Base-by-base conservation (phyloP, 2,329 filamentous ascomycete species). In the Rhynchosporium secalis region DNA sequence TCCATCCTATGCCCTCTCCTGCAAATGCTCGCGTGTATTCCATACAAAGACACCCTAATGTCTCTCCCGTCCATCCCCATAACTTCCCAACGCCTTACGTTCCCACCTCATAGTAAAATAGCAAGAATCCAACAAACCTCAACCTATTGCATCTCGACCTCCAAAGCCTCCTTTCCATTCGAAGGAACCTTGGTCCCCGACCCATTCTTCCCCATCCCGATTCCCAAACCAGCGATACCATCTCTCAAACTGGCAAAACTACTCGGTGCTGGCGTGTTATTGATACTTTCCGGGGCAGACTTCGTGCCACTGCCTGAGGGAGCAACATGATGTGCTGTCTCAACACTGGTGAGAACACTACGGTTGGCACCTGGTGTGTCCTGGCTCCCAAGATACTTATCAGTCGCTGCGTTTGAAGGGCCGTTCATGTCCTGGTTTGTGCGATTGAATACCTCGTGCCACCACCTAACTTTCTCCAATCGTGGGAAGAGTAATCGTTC, bases 351-450 rank as follows among this genome's bases (percentile, higher is more conserved):
- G 2, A 73, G 63, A 46, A 72, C 68, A 7, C 65, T 56, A 7
- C 48, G 56, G 7, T 63, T 58, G 8, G 62, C 40, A 10, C 63
- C 61, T 26, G 31, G 20, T n/a, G 38, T 58, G 2, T 65, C 61
- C 20, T 65, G 52, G 9, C 55, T 61, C 36, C 62, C 61, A 28
- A 72, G 61, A 58, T 73, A 72, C 46, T 63, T 61, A 51, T 73
- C 71, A 2, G 81, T 77, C 38, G 73, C 82, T 6, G 80, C 78
- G 69, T 85, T 81, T 10, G 86, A 76, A 41, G 83, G 79, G 0
- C 85, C 86, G 70, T 99, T 99, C 94, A 99, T 98, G 74, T 99
- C 95, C 59, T 89, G 86, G 69, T 97, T 91, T 2, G 87, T 87
- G 38, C 93, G 85, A 52, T 92, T 91, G 76, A 97, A 99, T 1